phyloP scores from a whole-genome alignment of 176 grass and related monocot genomes.

The Oryza nivara region DNA sequence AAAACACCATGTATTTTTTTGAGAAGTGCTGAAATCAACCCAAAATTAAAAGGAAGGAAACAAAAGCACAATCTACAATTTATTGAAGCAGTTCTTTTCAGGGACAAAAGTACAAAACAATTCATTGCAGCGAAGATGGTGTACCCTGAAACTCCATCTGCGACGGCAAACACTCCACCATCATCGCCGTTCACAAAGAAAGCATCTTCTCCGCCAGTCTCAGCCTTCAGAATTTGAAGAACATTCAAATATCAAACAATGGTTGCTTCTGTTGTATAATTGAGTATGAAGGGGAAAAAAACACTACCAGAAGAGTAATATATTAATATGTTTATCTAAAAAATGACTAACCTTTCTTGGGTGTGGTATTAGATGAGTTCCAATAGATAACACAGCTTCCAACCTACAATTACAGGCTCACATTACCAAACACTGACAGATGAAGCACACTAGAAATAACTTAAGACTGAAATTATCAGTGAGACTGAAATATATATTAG shows the following conservation, averaged over 20 bases:
- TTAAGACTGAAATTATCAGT: neutral
- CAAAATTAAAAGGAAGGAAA: neutral
- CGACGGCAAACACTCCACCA: slow-evolving; percentile 77
- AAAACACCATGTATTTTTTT: slow-evolving; percentile 12
- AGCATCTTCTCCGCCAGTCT: slow-evolving; percentile 86
- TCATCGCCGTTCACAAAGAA: slow-evolving; percentile 63
- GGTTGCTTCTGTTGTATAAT: neutral
- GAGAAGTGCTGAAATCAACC: slow-evolving; percentile 15
- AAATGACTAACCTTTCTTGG: slow-evolving; percentile 67
- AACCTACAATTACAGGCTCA: slow-evolving; percentile 44
- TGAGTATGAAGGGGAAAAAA: neutral
- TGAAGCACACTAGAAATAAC: neutral
- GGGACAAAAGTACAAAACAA: neutral
- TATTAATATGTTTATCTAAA: neutral
- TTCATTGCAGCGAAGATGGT: slow-evolving; percentile 20
- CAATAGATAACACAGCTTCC: slow-evolving; percentile 66
- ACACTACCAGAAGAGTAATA: neutral
- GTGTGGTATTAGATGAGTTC: slow-evolving; percentile 67
- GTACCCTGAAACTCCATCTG: slow-evolving; percentile 95
- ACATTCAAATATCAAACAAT: neutral
- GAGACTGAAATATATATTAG: too few relatives aligned
- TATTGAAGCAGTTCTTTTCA: neutral
- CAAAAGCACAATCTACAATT: neutral
- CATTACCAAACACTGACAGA: neutral
- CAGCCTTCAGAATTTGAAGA: slow-evolving; percentile 37